These are phyloP conservation scores for Phytomonas sp. DNA, from an alignment of 208 protist species.

Conservation along the genomic window DNA sequence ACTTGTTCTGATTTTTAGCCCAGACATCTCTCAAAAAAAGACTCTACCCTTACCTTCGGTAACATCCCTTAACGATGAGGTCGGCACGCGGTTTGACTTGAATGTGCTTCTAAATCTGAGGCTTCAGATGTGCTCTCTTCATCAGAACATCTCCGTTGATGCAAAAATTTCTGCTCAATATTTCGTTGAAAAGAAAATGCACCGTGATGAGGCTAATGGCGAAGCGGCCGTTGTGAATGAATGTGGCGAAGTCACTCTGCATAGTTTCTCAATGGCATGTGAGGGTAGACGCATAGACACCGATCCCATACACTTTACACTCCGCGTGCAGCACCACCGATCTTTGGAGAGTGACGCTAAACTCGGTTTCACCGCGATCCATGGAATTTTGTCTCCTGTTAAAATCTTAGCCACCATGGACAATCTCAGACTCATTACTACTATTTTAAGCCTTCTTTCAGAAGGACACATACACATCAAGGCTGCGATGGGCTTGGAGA, in stretches of 20 bases:
- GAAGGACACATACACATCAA: not conserved
- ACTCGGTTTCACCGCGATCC: not conserved
- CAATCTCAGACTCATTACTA: not conserved
- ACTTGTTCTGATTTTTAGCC: not conserved
- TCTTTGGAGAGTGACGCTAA: not conserved
- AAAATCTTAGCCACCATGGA: not conserved
- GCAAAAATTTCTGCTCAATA: constrained; percentile 17
- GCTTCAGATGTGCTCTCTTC: constrained; percentile 12
- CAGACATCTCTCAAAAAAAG: not conserved
- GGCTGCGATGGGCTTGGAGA: not conserved
- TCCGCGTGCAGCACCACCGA: not conserved
- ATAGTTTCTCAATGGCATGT: not conserved
- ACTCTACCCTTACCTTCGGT: not conserved
- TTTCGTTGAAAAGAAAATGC: constrained; percentile 19
- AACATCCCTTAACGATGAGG: not conserved
- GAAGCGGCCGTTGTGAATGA: not conserved
- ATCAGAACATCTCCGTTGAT: constrained; percentile 21
- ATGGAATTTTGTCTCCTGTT: not conserved
- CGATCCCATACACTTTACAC: not conserved
- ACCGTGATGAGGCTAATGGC: constrained; percentile 9
- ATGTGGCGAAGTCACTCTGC: not conserved
- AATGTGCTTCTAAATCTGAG: constrained; percentile 14
- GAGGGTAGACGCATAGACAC: not conserved
- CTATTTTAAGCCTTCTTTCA: not conserved
- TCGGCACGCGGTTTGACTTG: not conserved